Percentiles rank a stretch among this genome's conserved stretches.
These are phyloP conservation scores for Phoma sp. DNA, from an alignment of 2,329 filamentous ascomycete genomes.

Conservation along the genomic window DNA sequence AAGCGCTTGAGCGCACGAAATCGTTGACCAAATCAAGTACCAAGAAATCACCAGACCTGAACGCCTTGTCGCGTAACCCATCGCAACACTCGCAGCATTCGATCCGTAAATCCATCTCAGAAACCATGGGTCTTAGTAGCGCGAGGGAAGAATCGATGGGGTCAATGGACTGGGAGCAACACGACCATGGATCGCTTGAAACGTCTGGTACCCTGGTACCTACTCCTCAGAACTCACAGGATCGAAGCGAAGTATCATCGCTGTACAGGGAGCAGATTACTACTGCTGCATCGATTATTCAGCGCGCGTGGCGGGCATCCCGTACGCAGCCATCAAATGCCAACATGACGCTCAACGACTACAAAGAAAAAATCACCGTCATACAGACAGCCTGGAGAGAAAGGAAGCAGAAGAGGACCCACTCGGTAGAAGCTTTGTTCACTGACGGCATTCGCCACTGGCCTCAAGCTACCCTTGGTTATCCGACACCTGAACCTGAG, in stretches of 20 bases:
- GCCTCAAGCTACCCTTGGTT: conserved; percentile 43
- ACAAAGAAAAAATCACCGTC: conserved; percentile 47
- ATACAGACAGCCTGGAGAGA: conserved; percentile 49
- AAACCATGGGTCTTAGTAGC: conserved; percentile 36
- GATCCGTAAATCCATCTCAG: conserved; percentile 45
- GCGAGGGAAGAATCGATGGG: conserved; percentile 37
- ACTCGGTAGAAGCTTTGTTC: conserved; percentile 41
- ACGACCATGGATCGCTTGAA: conserved; percentile 34
- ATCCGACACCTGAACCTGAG: conserved; percentile 44
- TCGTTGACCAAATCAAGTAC: conserved; percentile 39
- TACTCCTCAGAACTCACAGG: conserved; percentile 38
- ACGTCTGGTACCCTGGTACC: conserved; percentile 33
- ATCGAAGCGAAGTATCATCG: conserved; percentile 33
- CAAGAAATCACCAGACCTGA: conserved; percentile 36
- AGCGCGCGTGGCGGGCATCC: conserved; percentile 45
- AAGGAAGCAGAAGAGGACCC: conserved; percentile 37
- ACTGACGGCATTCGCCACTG: conserved; percentile 41
- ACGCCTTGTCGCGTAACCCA: conserved; percentile 35
- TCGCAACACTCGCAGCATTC: conserved; percentile 43
- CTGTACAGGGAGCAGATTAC: conserved; percentile 34
- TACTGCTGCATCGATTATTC: conserved; percentile 44
- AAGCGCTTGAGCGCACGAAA: conserved; percentile 43
- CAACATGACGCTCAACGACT: conserved; percentile 42
- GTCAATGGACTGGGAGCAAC: conserved; percentile 37
- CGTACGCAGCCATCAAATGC: conserved; percentile 28